phyloP scores from a whole-genome alignment of 2,329 filamentous ascomycete genomes.

The Colletotrichum filicis region DNA sequence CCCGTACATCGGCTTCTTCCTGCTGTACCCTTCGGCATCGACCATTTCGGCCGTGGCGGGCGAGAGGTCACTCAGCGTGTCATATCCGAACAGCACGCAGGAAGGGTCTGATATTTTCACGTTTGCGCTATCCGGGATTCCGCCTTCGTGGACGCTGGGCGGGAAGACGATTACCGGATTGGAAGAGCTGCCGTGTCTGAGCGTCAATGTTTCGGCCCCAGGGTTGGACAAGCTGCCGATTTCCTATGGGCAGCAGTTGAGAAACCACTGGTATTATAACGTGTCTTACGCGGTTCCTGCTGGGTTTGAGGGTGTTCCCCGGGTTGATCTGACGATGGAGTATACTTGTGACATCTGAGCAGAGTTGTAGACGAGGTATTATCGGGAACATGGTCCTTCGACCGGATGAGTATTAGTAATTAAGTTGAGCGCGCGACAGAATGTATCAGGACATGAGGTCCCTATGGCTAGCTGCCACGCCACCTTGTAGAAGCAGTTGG shows the following conservation, averaged over 20 bases:
- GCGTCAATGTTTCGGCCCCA: slow-evolving; percentile 49
- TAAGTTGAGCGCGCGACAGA: neutral
- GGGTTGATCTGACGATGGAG: slow-evolving; percentile 46
- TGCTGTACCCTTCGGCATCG: slow-evolving; percentile 54
- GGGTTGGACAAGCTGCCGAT: slow-evolving; percentile 49
- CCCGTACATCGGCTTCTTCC: slow-evolving; percentile 52
- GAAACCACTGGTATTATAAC: slow-evolving; percentile 57
- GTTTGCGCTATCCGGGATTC: slow-evolving; percentile 50
- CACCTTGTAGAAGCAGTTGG: too few relatives aligned
- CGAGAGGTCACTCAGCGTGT: slow-evolving; percentile 44
- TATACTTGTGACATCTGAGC: slow-evolving; percentile 40
- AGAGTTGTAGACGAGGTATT: neutral
- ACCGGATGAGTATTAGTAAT: neutral
- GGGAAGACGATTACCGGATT: slow-evolving; percentile 46
- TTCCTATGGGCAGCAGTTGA: slow-evolving; percentile 49
- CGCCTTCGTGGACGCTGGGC: slow-evolving; percentile 50
- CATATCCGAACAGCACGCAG: slow-evolving; percentile 54
- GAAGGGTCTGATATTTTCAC: slow-evolving; percentile 51
- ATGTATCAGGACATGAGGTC: too few relatives aligned
- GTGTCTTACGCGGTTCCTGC: slow-evolving; percentile 56
- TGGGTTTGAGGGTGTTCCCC: slow-evolving; percentile 50
- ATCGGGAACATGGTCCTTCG: neutral
- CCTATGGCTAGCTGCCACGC: too few relatives aligned
- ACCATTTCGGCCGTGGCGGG: slow-evolving; percentile 52
- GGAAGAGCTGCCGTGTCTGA: slow-evolving; percentile 50